Base-by-base conservation (phyloP, 305 asterid species). In the Vinca major region DNA sequence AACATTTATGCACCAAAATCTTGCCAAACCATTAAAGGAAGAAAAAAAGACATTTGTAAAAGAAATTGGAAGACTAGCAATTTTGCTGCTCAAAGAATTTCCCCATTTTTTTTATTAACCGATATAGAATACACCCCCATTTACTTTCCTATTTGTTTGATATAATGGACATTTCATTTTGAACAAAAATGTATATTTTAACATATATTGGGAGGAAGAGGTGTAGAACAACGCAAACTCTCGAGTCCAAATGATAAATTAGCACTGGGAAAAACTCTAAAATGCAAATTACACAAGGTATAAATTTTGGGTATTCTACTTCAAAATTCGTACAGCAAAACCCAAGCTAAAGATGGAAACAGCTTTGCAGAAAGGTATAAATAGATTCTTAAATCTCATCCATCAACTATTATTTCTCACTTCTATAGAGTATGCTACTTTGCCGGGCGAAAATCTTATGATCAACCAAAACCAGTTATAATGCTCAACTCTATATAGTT, bases 311-410 rank as follows among this genome's bases (percentile, higher is more conserved):
- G 19, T 51, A 52, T 26, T 66, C 20, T 52, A 66, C 44, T 13
- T 44, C 67, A 72, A 72, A 72, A 65, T 43, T 48, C 17, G 13
- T 65, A 48, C 43, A 56, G 43, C 21, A 72, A 55, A 55, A 65
- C 33, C 44, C 26, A 13, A 41, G 11, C 50, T n/a, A 26, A 26
- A n/a, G 48, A 6, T 4, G 16, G 63, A 33, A 63, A 54, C 14
- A 50, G 51, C 33, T 21, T 8, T 13, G 45, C 19, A n/a, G 33
- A 19, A 48, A 48, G n/a, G 52, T 48, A 48, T 26, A 55, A 45
- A 45, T 39, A 49, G 13, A 52, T 55, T 21, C 56, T 63, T 47
- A 66, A n/a, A 26, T 13, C 37, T 71, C 65, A 63, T 45, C 51
- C 16, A 21, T 4, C 1, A 62, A 41, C 41, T 10, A 44, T 37